Conservation (phyloP, 805 yeast species). For the Cyberlindnera suaveolens region DNA sequence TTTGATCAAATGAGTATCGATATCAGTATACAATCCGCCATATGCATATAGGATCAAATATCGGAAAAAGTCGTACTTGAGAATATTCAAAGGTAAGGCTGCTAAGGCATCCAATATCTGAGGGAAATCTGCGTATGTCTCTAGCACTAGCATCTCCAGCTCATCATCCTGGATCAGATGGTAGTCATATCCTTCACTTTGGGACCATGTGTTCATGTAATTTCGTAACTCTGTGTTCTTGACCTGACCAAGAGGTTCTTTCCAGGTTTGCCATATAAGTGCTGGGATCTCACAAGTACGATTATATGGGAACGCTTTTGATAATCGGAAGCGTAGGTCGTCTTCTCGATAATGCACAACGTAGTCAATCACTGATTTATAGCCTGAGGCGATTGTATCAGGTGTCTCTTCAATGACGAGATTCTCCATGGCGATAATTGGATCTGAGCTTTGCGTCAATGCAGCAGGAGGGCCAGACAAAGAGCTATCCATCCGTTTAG, state of each 20-base stretch:
- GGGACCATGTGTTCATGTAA: constrained; percentile 16
- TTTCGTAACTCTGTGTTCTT: constrained; percentile 26
- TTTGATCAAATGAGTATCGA: constrained; percentile 41
- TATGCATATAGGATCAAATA: constrained; percentile 45
- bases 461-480: too few relatives aligned
- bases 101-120: constrained; percentile 48
- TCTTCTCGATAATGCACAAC: constrained; percentile 7
- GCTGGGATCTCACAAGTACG: constrained; percentile 29
- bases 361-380: constrained; percentile 7
- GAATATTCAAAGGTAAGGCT: constrained; percentile 44
- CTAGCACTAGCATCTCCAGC: constrained; percentile 30
- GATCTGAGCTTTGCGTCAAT: too few relatives aligned
- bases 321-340: constrained; percentile 15
- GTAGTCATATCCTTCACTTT: constrained; percentile 10
- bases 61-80: constrained; percentile 49
- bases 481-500: too few relatives aligned
- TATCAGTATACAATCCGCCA: constrained; percentile 60
- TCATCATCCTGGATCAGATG: constrained; percentile 33
- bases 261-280: constrained; percentile 48
- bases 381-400: too few relatives aligned
- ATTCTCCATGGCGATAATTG: too few relatives aligned
- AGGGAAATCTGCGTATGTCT: constrained; percentile 35
- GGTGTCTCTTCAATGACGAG: too few relatives aligned
- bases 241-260: constrained; percentile 14
- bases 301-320: constrained; percentile 12